Evolutionary conservation across 2,329 filamentous ascomycete species (phyloP).

Genomic region (Cytospora paraplurivora): DNA sequence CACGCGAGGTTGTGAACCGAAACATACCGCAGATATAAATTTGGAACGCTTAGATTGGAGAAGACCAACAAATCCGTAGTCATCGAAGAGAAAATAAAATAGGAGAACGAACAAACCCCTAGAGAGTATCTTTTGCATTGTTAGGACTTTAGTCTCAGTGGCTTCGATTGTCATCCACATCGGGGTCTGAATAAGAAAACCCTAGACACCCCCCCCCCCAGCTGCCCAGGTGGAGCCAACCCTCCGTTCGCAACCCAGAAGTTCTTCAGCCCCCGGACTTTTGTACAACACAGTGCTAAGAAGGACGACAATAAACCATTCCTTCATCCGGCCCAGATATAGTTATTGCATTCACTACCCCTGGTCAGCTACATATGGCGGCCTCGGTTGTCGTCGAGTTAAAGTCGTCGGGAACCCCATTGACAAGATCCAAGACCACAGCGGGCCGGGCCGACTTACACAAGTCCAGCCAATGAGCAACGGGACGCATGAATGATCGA

Average conservation of each 20-base stretch:
- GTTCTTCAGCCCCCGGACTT: no score
- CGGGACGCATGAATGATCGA: background rate
- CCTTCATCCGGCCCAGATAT: no score
- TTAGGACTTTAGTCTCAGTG: background rate
- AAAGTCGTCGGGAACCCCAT: no score
- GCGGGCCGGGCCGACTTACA: constrained; percentile 4
- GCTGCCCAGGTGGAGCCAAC: no score
- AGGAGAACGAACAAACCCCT: background rate
- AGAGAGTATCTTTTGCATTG: background rate
- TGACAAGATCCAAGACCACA: background rate
- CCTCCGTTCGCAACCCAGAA: no score
- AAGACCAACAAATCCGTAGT: background rate
- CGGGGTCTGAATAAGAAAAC: background rate
- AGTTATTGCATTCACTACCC: no score
- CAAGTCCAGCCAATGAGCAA: background rate
- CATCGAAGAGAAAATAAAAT: background rate
- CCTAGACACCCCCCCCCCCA: background rate
- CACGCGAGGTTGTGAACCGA: no score
- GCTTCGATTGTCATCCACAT: background rate
- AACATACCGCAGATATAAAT: background rate
- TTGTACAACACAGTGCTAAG: no score
- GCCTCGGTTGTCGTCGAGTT: no score
- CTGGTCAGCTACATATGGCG: no score
- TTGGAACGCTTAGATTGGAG: background rate
- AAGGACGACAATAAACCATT: no score